phyloP scores from a whole-genome alignment of 1,139 yeast genomes.

The Lodderomyces metapsilosis region DNA sequence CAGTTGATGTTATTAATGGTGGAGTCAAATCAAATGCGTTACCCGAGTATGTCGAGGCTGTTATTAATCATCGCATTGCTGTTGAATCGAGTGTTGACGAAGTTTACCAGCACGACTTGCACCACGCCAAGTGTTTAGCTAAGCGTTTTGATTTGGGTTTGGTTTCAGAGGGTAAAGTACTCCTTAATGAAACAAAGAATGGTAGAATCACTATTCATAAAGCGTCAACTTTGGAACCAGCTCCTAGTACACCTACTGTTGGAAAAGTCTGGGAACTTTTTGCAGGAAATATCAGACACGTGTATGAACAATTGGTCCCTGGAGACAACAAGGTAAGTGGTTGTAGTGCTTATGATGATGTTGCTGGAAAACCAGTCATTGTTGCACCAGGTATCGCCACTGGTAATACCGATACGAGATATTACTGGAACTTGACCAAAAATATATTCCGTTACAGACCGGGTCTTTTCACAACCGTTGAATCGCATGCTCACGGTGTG shows the following conservation, averaged over 20 bases:
- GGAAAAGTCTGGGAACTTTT: constrained; percentile 51
- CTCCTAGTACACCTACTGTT: constrained; percentile 52
- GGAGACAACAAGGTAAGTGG: background rate
- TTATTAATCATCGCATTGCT: constrained; percentile 34
- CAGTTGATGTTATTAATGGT: constrained; percentile 32
- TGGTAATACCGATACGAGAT: constrained; percentile 39
- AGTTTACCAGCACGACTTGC: constrained; percentile 37
- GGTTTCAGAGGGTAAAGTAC: constrained; percentile 28
- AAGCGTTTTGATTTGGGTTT: constrained; percentile 36
- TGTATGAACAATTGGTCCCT: constrained; percentile 43
- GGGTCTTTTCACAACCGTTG: constrained; percentile 19
- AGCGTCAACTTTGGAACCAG: constrained; percentile 44
- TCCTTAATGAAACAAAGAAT: constrained; percentile 24
- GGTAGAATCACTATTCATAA: constrained; percentile 44
- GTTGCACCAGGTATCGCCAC: constrained; percentile 32
- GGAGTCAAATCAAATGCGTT: constrained; percentile 38
- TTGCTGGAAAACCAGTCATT: constrained; percentile 12
- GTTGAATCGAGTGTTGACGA: constrained; percentile 28
- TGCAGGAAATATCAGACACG: constrained; percentile 54
- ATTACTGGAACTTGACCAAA: constrained; percentile 32
- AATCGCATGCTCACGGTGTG: constrained; percentile 31
- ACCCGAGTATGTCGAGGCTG: constrained; percentile 29
- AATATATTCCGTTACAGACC: constrained; percentile 35
- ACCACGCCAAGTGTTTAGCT: constrained; percentile 28
- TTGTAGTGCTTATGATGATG: constrained; percentile 3